Conservation (phyloP, 1,139 yeast species). For the Pichia sp. region DNA sequence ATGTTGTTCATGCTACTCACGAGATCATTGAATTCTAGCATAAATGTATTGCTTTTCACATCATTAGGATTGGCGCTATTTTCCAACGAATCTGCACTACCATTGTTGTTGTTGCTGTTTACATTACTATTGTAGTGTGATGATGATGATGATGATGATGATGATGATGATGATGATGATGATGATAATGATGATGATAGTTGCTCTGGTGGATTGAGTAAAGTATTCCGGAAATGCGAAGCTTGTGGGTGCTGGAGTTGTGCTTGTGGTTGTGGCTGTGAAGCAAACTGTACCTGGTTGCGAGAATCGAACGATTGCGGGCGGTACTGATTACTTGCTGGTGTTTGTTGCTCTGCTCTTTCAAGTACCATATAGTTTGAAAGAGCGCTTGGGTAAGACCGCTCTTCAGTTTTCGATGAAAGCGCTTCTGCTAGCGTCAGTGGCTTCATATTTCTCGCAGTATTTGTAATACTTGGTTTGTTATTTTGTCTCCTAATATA, state of each 20-base stretch:
- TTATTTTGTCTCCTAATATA: not conserved
- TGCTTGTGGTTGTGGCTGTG: not conserved
- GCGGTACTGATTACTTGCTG: not conserved
- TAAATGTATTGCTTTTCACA: conserved; percentile 6
- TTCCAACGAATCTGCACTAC: not conserved
- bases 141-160: not conserved
- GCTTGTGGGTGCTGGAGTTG: not conserved
- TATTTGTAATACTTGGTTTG: not conserved
- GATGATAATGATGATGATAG: too few species aligned
- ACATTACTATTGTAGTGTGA: not conserved
- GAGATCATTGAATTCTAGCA: conserved; percentile 15
- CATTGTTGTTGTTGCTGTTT: not conserved
- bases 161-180: too few species aligned
- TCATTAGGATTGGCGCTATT: not conserved
- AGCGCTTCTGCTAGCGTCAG: not conserved
- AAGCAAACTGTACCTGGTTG: not conserved
- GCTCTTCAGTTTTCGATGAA: not conserved
- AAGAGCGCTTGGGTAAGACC: not conserved
- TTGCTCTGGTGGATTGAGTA: too few species aligned
- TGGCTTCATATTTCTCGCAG: not conserved
- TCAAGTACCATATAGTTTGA: conserved; percentile 6
- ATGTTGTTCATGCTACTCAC: conserved; percentile 13
- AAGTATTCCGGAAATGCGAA: too few species aligned
- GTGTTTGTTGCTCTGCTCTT: not conserved
- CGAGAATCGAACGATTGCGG: not conserved